A percentile compares a stretch with the other conserved stretches of the same genome.
These are phyloP conservation scores for Prillingera fragicola DNA, from an alignment of 1,284 basidiomycete species.

Conservation along the genomic window DNA sequence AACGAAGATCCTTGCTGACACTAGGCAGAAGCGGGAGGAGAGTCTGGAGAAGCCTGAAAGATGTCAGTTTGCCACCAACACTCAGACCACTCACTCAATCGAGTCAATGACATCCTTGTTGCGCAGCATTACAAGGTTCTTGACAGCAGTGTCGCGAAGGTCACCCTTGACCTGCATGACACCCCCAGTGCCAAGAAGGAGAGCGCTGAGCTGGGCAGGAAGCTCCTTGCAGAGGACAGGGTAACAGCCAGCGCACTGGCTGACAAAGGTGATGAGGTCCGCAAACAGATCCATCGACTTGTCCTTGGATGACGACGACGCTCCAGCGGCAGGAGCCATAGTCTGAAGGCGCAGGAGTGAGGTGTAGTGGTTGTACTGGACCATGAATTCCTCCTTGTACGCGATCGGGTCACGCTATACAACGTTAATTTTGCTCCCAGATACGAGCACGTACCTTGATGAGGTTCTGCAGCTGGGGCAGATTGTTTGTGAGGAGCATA, in stretches of 20 bases:
- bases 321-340: conserved; percentile 27
- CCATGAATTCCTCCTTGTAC: conserved; percentile 95
- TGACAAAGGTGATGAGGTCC: conserved; percentile 71
- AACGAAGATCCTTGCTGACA: conserved; percentile 78
- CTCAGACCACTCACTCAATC: conserved; percentile 63
- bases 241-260: conserved; percentile 79
- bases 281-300: conserved; percentile 76
- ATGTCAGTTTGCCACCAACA: not conserved
- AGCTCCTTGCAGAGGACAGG: conserved; percentile 78
- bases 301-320: conserved; percentile 30
- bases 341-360: conserved; percentile 68
- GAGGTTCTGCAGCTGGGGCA: conserved; percentile 79
- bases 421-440: conserved; percentile 33
- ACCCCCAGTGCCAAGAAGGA: conserved; percentile 56
- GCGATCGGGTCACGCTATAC: conserved; percentile 69
- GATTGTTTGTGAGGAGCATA: conserved; percentile 53
- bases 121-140: conserved; percentile 84
- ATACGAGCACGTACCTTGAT: conserved; percentile 60
- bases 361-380: conserved; percentile 96
- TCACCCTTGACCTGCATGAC: conserved; percentile 45
- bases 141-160: conserved; percentile 72
- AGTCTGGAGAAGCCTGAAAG: conserved; percentile 70
- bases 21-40: conserved; percentile 90
- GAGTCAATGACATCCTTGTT: conserved; percentile 90
- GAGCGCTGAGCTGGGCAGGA: conserved; percentile 65